Base-by-base conservation (phyloP, 1,284 basidiomycete species). In the Pholiota adiposa region DNA sequence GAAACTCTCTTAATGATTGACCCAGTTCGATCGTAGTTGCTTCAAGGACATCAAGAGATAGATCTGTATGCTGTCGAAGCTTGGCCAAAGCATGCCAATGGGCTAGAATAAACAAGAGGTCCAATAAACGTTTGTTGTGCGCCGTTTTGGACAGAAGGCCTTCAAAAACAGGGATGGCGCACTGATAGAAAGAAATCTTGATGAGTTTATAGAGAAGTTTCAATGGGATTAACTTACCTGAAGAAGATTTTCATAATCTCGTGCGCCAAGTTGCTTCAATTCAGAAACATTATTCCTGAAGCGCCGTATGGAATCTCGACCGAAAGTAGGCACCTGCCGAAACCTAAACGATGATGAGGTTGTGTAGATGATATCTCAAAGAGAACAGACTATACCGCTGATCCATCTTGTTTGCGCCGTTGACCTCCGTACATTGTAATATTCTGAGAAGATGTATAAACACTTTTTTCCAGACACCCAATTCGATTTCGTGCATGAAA, bases 401-500 rank as follows among this genome's bases (percentile, higher is more conserved):
- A 41, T 52, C 36, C 23, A 52, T 2, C 7, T 21, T 52, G 4
- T 40, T 23, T 23, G 14, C 40, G n/a, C 34, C 19, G 3, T 16
- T 23, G 16, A 11, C 29, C 11, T 52, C 21, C 1, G 21, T n/a
- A 27, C 36, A 36, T 40, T 52, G 12, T 16, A 52, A 36, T 3
- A 52, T 41, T 7, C 36, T n/a, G 19, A 76, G 64, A 2, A 75
- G 54, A 44, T 75, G 73, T 1, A 62, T 69, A 38, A 74, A 71
- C 7, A 73, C 16, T 16, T 63, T 62, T 41, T 68, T 70, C 70
- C 69, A 75, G 8, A 70, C 64, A 12, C 72, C 68, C n/a, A 72
- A 48, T 49, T 71, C 68, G 57, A 72, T 66, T 49, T 75, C 69
- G 54, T 73, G 74, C 54, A 75, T 49, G 7, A 72, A 41, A 58